phyloP scores from a whole-genome alignment of 2,329 filamentous ascomycete genomes.

The Fusarium temperatum region DNA sequence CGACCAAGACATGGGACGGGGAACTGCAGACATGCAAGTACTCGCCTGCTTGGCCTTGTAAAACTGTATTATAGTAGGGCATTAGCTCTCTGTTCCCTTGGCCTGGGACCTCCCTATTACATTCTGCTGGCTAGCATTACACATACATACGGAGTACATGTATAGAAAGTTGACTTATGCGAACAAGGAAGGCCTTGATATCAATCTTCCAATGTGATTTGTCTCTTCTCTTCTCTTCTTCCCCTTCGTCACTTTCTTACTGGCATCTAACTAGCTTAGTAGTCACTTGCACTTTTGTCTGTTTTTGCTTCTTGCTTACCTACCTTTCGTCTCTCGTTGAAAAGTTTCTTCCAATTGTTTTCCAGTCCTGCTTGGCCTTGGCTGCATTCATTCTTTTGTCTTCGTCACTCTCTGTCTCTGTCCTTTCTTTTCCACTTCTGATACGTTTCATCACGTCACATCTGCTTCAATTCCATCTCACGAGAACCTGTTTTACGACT shows the following conservation, averaged over 20 bases:
- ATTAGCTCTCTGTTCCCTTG: constrained; percentile 13
- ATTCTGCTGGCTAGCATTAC: background rate
- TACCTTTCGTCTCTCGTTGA: constrained; percentile 24
- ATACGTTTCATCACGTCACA: constrained; percentile 5
- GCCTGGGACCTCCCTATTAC: background rate
- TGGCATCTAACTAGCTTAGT: background rate
- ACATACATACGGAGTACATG: background rate
- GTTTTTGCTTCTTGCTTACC: constrained; percentile 26
- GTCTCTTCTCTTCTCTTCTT: constrained; percentile 7
- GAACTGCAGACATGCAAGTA: constrained; percentile 12
- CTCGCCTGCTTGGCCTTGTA: constrained; percentile 2
- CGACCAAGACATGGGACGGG: constrained; percentile 31
- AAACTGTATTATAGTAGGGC: background rate
- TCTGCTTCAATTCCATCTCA: background rate
- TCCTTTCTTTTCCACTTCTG: background rate
- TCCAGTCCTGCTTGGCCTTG: constrained; percentile 31
- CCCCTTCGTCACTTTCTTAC: background rate
- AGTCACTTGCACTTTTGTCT: constrained; percentile 8
- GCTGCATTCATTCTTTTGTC: constrained; percentile 33
- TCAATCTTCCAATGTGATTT: constrained; percentile 16
- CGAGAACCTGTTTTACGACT: background rate
- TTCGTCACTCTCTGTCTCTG: background rate
- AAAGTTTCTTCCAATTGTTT: constrained; percentile 9
- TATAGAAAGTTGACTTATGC: constrained; percentile 13
- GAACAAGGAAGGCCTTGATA: constrained; percentile 35